Base-by-base conservation (phyloP, 148 eudicot species). In the Fagopyrum tataricum region DNA sequence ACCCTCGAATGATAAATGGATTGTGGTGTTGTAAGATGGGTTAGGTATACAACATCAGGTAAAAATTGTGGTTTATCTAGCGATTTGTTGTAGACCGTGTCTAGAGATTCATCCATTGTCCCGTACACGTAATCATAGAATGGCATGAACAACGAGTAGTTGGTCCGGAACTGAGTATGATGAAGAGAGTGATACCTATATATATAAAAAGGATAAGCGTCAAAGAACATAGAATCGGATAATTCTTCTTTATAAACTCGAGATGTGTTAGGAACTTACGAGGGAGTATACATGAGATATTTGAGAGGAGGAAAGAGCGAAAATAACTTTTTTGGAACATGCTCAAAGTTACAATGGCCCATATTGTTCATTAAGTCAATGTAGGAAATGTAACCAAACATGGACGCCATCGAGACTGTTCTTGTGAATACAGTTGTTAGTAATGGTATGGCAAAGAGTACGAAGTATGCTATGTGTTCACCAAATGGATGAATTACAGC, bases 321-420 rank as follows among this genome's bases (percentile, higher is more conserved):
- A 76, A 82, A 79, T 37, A 79, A 6, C 47, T 67, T 13, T 6
- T 75, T 74, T 1, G 85, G 85, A 18, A 82, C 71, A 70, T 70
- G 75, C 76, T 82, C 85, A 74, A 82, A 82, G 76, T 82, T 82
- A 80, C 85, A 82, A 47, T 82, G 85, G 0, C 85, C 82, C 82
- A 82, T 77, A 61, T 82, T 77, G 80, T 82, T 82, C 85, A 82
- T 82, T 70, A 82, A 18, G 41, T 82, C 85, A 55, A 82, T 79
- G 75, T 74, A 79, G 2, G 76, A 74, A 11, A 82, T 49, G 31
- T 82, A 82, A 12, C 82, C 85, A 40, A 64, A 14, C 1, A 76
- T 3, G 0, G 80, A 75, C 0, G 17, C 15, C 0, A 79, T 11
- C 0, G 85, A 82, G 17, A 71, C 72, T 11, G 80, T 82, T 69